These are phyloP conservation scores for Sporothrix protearum DNA, from an alignment of 2,329 filamentous ascomycete species.

Conservation along the genomic window DNA sequence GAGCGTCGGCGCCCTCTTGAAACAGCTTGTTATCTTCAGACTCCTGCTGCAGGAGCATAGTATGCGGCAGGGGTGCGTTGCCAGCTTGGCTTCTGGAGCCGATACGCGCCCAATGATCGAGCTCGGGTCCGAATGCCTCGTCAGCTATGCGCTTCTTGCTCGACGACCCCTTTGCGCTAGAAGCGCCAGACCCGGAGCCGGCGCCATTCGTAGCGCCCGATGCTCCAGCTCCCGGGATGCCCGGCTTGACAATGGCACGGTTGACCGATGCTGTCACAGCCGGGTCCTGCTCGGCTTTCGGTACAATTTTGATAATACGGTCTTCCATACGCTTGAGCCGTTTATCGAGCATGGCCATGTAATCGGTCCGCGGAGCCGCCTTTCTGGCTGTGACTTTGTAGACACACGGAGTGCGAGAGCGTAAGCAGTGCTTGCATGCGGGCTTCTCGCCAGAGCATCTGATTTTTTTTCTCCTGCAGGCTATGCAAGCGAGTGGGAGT, in stretches of 20 bases:
- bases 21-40: conserved; percentile 73
- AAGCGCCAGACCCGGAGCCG: conserved; percentile 46
- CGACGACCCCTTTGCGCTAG: conserved; percentile 26
- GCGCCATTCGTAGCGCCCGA: not conserved
- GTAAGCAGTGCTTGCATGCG: conserved; percentile 91
- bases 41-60: conserved; percentile 56
- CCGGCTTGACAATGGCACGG: conserved; percentile 80
- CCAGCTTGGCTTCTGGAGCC: conserved; percentile 50
- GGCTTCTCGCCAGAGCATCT: conserved; percentile 97
- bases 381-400: conserved; percentile 97
- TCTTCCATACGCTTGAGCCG: conserved; percentile 96
- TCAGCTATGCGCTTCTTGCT: conserved; percentile 77
- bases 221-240: conserved; percentile 53
- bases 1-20: conserved; percentile 73
- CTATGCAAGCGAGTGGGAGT: conserved; percentile 88
- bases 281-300: conserved; percentile 74
- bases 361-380: conserved; percentile 89
- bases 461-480: conserved; percentile 95
- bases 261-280: conserved; percentile 57
- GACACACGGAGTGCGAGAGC: conserved; percentile 89
- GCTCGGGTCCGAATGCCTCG: conserved; percentile 78
- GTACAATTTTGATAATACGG: conserved; percentile 90
- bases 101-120: conserved; percentile 74
- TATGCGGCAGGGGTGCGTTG: conserved; percentile 7
- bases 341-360: conserved; percentile 99